Conservation (phyloP, 2,329 filamentous ascomycete genomes). For the Pezicula neosporulosa region DNA sequence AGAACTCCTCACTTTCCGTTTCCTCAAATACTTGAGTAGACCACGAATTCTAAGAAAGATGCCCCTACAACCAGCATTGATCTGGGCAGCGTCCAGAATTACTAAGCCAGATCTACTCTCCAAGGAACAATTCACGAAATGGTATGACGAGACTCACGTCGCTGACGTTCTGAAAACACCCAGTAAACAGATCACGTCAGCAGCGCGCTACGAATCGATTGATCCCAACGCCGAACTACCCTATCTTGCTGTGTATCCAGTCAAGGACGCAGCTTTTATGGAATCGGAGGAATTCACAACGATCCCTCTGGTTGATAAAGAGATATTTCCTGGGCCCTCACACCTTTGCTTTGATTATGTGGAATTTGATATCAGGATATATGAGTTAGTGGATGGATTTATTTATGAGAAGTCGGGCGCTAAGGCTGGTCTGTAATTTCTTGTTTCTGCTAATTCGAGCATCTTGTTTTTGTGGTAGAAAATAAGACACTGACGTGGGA, state of each 20-base stretch:
- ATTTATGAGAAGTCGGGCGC: conserved; percentile 4
- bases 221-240: conserved; percentile 1
- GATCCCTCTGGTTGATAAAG: conserved; percentile 2
- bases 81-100: conserved; percentile 10
- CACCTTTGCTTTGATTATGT: conserved; percentile 6
- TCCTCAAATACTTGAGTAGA: neutral
- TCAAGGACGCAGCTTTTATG: conserved; percentile 1
- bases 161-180: conserved; percentile 4
- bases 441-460: too few relatives aligned
- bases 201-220: conserved; percentile 5
- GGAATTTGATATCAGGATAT: conserved; percentile 9
- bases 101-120: conserved; percentile 2
- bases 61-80: conserved; percentile 1
- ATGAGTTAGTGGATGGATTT: conserved; percentile 9
- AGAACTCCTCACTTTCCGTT: neutral
- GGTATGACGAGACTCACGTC: conserved; percentile 10
- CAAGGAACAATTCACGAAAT: conserved; percentile 2
- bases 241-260: conserved; percentile 9
- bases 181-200: conserved; percentile 4
- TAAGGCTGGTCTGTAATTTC: conserved; percentile 2
- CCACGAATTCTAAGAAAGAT: conserved; percentile 1
- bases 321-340: conserved; percentile 1
- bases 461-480: neutral
- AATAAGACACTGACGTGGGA: neutral
- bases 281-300: neutral